A percentile compares a stretch with the other conserved stretches of the same genome.
Evolutionary conservation across 192 early-diverging fungal species (phyloP).

Genomic region (Coemansia sp.): DNA sequence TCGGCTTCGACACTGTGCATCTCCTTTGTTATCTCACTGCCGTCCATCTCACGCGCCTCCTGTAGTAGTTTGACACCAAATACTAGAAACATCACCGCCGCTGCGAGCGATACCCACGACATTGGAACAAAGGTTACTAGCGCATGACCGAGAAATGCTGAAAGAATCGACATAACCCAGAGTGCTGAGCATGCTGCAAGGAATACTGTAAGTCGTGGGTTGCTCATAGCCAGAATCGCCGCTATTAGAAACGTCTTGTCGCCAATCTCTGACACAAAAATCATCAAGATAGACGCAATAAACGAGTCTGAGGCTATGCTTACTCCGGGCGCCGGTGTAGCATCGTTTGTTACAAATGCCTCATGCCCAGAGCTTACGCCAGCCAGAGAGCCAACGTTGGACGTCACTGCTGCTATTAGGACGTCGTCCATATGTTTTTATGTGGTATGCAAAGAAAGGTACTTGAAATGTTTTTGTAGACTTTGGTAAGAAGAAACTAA

Average conservation of each 20-base stretch:
- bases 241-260: slow-evolving; percentile 99
- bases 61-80: slow-evolving; percentile 89
- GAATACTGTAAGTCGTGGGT: slow-evolving; percentile 89
- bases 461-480: not conserved
- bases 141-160: slow-evolving; percentile 87
- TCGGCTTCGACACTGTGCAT: slow-evolving; percentile 89
- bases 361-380: not conserved
- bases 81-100: slow-evolving; percentile 82
- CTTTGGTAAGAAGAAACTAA: not conserved
- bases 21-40: slow-evolving; percentile 85
- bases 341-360: slow-evolving; percentile 8
- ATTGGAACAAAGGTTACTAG: slow-evolving; percentile 85
- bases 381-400: not conserved
- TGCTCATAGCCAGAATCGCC: slow-evolving; percentile 97
- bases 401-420: not conserved
- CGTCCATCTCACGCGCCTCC: slow-evolving; percentile 84
- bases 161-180: slow-evolving; percentile 92
- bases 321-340: slow-evolving; percentile 6
- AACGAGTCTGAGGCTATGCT: slow-evolving; percentile 42
- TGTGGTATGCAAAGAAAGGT: not conserved
- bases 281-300: slow-evolving; percentile 74
- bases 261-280: slow-evolving; percentile 94
- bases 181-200: slow-evolving; percentile 84
- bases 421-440: not conserved
- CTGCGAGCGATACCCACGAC: slow-evolving; percentile 81